Evolutionary conservation across 768 basidiomycete genomes (phyloP), one percentile per base, ranked within the genome.

Genomic region (Boletus reticulatus): DNA sequence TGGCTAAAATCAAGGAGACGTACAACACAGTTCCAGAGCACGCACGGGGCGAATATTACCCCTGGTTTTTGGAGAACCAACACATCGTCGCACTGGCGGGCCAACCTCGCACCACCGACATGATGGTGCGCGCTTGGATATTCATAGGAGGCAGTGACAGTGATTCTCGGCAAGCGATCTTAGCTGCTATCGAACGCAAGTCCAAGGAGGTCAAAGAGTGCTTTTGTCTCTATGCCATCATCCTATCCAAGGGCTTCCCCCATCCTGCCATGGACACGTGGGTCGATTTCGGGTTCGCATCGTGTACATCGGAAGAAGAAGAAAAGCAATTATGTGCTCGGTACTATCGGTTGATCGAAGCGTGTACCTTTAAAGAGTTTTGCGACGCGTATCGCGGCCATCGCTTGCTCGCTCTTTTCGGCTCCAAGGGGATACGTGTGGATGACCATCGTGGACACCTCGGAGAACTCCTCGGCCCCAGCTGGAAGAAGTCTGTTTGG

Each of bases 21-120:
- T 55, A 44, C 29, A 22, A 49, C 43, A 44, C 50, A 12, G 1
- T 44, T 19, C 48, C 48, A 16, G 42, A 49, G 19, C 1, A 5
- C 16, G 4, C 10, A 4, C 49, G 54, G 20, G 48, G 48, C 11
- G 19, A 14, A 6, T 43, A 55, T 22, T 48, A 43, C 20, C 10
- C 41, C 14, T 55, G 53, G 53, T 55, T 55, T 42, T 31, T 55
- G 42, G n/a, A 49, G 19, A 50, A 55, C 43, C 34, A 55, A 27
- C 48, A 55, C 43, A 24, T 55, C 36, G 11, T 55, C 22, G 48
- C 48, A 14, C 17, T 38, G 34, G 36, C 43, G 6, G 43, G 48
- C 11, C 34, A 44, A 3, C 54, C 48, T 16, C n/a, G 4, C 17
- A 8, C 8, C 2, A 19, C 37, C 32, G 43, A 36, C 42, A 44